Evolutionary conservation across 1,284 basidiomycete species (phyloP).

Genomic region (Ustilago shanxiensis): DNA sequence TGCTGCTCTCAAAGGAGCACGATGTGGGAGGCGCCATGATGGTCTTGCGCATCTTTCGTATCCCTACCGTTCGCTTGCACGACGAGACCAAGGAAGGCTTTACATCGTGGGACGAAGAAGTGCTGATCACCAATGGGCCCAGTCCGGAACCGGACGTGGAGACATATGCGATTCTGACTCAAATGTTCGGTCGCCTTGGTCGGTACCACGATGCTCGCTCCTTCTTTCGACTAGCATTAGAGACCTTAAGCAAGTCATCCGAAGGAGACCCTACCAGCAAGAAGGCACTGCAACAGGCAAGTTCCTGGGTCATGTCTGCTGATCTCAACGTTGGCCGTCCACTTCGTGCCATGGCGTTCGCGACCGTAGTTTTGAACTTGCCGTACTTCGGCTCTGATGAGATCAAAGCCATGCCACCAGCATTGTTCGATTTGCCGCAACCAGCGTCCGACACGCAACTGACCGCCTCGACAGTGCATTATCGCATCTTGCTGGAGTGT

Average conservation of each 20-base stretch:
- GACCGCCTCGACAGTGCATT: constrained; percentile 24
- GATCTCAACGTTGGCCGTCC: constrained; percentile 25
- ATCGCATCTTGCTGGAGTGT: constrained; percentile 39
- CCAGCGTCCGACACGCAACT: neutral
- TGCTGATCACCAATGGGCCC: constrained; percentile 21
- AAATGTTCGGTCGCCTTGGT: constrained; percentile 33
- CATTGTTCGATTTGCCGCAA: constrained; percentile 9
- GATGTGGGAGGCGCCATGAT: constrained; percentile 33
- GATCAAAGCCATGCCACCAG: constrained; percentile 5
- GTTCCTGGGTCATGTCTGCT: constrained; percentile 30
- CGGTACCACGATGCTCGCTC: constrained; percentile 13
- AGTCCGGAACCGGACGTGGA: constrained; percentile 23
- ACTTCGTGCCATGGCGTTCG: constrained; percentile 35
- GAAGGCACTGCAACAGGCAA: constrained; percentile 15
- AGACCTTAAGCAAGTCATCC: neutral
- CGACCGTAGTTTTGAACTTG: constrained; percentile 19
- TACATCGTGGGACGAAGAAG: neutral
- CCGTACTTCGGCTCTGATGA: constrained; percentile 32
- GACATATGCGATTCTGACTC: constrained; percentile 25
- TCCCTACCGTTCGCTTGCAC: constrained; percentile 12
- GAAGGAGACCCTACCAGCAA: neutral
- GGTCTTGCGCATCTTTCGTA: constrained; percentile 40
- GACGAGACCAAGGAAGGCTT: neutral
- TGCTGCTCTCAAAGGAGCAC: constrained; percentile 16
- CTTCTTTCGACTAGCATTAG: constrained; percentile 19